Conservation (phyloP, 2,329 filamentous ascomycete species). For the Didymella exigua region DNA sequence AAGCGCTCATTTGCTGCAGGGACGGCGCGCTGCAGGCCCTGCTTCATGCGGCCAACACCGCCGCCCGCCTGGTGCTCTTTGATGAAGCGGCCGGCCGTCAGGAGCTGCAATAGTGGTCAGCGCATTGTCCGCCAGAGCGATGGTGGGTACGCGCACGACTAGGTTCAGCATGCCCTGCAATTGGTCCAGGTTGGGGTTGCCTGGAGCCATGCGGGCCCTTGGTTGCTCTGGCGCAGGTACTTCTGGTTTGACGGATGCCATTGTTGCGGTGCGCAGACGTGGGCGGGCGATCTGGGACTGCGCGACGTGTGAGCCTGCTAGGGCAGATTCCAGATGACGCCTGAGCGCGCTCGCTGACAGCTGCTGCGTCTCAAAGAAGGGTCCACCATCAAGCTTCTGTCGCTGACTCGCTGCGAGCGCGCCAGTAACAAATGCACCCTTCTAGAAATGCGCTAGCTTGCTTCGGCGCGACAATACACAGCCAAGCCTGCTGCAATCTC, state of each 20-base stretch:
- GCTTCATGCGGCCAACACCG: slow-evolving; percentile 38
- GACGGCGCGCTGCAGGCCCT: slow-evolving; percentile 47
- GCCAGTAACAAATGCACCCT: neutral
- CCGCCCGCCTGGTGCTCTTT: slow-evolving; percentile 46
- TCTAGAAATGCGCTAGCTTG: slow-evolving; percentile 17
- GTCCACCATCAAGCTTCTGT: slow-evolving; percentile 17
- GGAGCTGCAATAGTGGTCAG: slow-evolving; percentile 41
- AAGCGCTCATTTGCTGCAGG: slow-evolving; percentile 52
- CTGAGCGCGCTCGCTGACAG: slow-evolving; percentile 16
- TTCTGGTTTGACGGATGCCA: slow-evolving; percentile 22
- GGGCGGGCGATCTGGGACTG: neutral
- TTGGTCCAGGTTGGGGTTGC: slow-evolving; percentile 47
- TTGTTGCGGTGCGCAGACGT: neutral
- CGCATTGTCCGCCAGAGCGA: slow-evolving; percentile 6
- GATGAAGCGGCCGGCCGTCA: slow-evolving; percentile 54
- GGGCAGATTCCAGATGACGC: slow-evolving; percentile 14
- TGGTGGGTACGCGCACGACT: slow-evolving; percentile 46
- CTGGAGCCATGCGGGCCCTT: slow-evolving; percentile 13
- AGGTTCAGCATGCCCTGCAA: slow-evolving; percentile 56
- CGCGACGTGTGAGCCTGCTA: neutral
- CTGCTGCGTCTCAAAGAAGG: slow-evolving; percentile 17
- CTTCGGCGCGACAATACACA: slow-evolving; percentile 12
- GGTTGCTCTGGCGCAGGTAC: slow-evolving; percentile 14
- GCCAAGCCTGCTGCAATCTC: slow-evolving; percentile 4
- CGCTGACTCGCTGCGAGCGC: too few species aligned